Percentiles rank a stretch among this genome's conserved stretches.
Evolutionary conservation across 2,329 filamentous ascomycete genomes (phyloP).

Genomic region (Tolypocladium endophyticum): DNA sequence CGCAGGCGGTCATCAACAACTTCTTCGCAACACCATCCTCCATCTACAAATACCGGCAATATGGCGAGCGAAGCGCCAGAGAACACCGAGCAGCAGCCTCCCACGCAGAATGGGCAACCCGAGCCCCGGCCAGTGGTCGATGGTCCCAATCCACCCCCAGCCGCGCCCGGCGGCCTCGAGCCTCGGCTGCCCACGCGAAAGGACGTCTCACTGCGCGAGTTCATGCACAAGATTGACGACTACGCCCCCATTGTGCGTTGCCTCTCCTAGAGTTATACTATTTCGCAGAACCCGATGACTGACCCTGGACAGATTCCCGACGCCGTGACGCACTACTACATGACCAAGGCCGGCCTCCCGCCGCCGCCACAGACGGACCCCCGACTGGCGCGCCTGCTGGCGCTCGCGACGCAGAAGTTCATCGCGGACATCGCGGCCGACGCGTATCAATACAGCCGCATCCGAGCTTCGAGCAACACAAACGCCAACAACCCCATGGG

Average conservation of each 20-base stretch:
- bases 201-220: slow-evolving; percentile 85
- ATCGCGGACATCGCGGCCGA: slow-evolving; percentile 95
- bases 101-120: slow-evolving; percentile 15
- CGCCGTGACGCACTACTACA: slow-evolving; percentile 95
- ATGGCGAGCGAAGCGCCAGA: slow-evolving; percentile 27
- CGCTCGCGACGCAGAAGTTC: slow-evolving; percentile 98
- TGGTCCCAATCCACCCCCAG: slow-evolving; percentile 23
- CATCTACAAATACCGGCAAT: slow-evolving; percentile 3
- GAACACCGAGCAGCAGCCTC: slow-evolving; percentile 17
- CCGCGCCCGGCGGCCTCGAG: slow-evolving; percentile 40
- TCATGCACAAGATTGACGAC: slow-evolving; percentile 93
- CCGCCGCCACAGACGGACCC: slow-evolving; percentile 85
- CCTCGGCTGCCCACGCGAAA: slow-evolving; percentile 69
- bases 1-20: neutral
- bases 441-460: slow-evolving; percentile 94
- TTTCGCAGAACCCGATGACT: neutral
- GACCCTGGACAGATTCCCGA: slow-evolving; percentile 68
- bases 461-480: slow-evolving; percentile 74
- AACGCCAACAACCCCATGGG: slow-evolving; percentile 88
- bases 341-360: slow-evolving; percentile 88
- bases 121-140: slow-evolving; percentile 7
- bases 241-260: slow-evolving; percentile 85
- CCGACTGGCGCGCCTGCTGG: slow-evolving; percentile 83
- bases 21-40: neutral
- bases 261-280: neutral